Evolutionary conservation across 2,329 filamentous ascomycete genomes (phyloP), one percentile per base, ranked within the genome.

Genomic region (Fusarium sp.): DNA sequence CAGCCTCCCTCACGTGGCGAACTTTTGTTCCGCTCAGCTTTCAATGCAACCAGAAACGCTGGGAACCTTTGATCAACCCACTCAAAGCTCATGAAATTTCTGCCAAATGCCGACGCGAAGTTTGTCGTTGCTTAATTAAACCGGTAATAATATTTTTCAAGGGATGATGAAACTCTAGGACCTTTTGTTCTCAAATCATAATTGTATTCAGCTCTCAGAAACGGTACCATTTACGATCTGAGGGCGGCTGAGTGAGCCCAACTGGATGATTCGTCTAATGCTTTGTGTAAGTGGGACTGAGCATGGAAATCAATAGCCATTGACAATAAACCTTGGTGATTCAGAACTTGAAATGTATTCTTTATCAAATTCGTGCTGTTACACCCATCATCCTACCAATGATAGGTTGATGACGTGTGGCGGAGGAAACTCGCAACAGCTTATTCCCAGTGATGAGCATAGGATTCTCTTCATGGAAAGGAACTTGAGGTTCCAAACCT

Each of bases 11-110:
- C 66, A 67, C 62, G 48, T 57, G 57, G 53, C 57, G 67, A 69
- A 69, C 67, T 69, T 69, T 69, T 69, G 67, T 64, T 43, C 53
- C 31, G 42, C 57, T 57, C 33, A 43, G 50, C 47, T 69, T 57
- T 55, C 39, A 23, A 31, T 55, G 57, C 42, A 58, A 57, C 62
- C 48, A 63, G 42, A 61, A 55, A 55, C 28, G 37, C 49, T 61
- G 48, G 48, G 66, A 66, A 67, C 66, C 52, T 68, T 70, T 70
- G 44, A 58, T 63, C 57, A 70, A 44, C 15, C 67, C 66, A 68
- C 60, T 46, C 6, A 28, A 50, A 24, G 41, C 35, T 53, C 49
- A 49, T 38, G 42, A 33, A 42, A 43, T 66, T 44, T 66, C 55
- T 47, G 60, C 55, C 50, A 42, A 57, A 18, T 21, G 18, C 39